Base-by-base conservation (phyloP, 2,329 filamentous ascomycete genomes). In the Xylariaceae sp. region DNA sequence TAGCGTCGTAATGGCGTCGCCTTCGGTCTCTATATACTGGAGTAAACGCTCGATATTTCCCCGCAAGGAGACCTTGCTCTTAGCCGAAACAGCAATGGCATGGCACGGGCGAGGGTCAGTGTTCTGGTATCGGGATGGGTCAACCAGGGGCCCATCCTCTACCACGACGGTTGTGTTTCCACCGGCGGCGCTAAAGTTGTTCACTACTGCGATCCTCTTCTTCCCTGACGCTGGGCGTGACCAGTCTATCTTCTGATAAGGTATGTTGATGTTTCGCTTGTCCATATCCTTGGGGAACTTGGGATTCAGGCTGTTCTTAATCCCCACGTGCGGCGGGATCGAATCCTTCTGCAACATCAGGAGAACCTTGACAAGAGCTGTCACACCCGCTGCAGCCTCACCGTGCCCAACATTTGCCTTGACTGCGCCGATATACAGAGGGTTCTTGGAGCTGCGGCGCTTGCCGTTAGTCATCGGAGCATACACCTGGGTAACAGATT, bases 401-500 rank as follows among this genome's bases (percentile, higher is more conserved):
- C 69, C 63, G 49, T 77, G 75, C 0, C 75, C 74, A 19, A 76
- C 64, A 27, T 76, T 76, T 0, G 72, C 63, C 51, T 79, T 79
- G 1, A 69, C 68, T 3, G 74, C 66, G 0, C 75, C 75, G 4
- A 79, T 54, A 44, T 70, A 63, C 3, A 81, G 65, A 0, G 73
- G 65, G 27, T 73, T 59, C 22, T 45, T 44, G 19, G 39, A 33
- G 14, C 27, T 47, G 3, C 11, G 41, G 36, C 72, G 66, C 47
- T 62, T 72, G 70, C 56, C 68, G 46, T 73, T 71, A 18, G 27
- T 14, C 10, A 42, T 70, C 5, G 78, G 77, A 27, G 80, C 82
- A 56, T 85, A 86, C 2, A 78, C 72, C 32, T 80, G 75, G 17
- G 75, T 72, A 44, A 87, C 81, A 0, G 78, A 82, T 1, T 74